Base-by-base conservation (phyloP, 345 rosid genomes). In the Eucalyptus brandiana region DNA sequence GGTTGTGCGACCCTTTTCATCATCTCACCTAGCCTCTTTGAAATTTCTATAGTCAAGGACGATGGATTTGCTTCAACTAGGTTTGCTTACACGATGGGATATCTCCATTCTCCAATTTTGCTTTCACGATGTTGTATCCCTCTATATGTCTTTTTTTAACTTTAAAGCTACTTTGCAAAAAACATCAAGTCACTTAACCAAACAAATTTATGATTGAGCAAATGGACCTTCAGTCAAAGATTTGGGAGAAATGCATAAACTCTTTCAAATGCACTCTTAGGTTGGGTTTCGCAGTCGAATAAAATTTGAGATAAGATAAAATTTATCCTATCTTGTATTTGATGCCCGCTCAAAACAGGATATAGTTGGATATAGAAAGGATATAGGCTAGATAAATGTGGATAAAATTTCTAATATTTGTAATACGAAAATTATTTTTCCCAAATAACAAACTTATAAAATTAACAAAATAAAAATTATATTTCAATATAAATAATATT, bases 1-100 rank as follows among this genome's bases (percentile, higher is more conserved):
- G 3, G 10, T 14, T 0, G 9, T 4, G n/a, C 3, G 19, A 7
- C 56, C 9, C 23, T 65, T 14, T 6, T 1, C 3, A 3, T 9
- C 45, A 40, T 34, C 81, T 34, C 4, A 1, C 45, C 2, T 34
- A 12, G 26, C 7, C 15, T 19, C 28, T 72, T 72, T 7, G 7
- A 67, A 10, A 9, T 4, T 72, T 72, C 8, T 24, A 37, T 37
- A 19, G 6, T 19, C 14, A 11, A 23, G 12, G 13, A 42, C 2
- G 6, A 5, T 18, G 26, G 81, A 34, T 18, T 34, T 72, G 45
- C 81, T 9, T 72, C 6, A 42, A 40, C 45, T 8, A 19, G 23
- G 6, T 10, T 37, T 72, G 45, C 81, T 37, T 72, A 8, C 24
- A 34, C 13, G 0, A 19, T 72, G 26, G 24, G 45, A 34, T 37